Evolutionary conservation across 1,284 basidiomycete species (phyloP).

Genomic region (Apiotrichum laibachii): DNA sequence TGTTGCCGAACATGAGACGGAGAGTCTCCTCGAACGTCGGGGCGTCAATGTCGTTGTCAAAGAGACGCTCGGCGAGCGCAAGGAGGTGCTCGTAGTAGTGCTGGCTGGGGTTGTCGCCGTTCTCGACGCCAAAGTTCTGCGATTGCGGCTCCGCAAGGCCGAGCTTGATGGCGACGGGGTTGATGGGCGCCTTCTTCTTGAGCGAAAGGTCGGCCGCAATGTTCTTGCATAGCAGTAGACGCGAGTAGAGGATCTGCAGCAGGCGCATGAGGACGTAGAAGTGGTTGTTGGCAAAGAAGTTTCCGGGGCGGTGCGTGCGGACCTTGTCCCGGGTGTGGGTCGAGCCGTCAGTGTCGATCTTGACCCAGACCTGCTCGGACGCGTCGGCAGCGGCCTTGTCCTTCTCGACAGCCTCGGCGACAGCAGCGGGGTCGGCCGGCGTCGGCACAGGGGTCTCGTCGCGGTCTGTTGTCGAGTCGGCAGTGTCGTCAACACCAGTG

Average conservation of each 20-base stretch:
- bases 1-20: constrained; percentile 93
- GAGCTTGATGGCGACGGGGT: constrained; percentile 59
- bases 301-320: constrained; percentile 47
- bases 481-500: constrained; percentile 28
- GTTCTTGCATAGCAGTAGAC: constrained; percentile 75
- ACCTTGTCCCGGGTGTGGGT: constrained; percentile 13
- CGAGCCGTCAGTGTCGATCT: constrained; percentile 43
- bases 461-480: constrained; percentile 36
- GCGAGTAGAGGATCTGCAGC: constrained; percentile 79
- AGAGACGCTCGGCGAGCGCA: constrained; percentile 88
- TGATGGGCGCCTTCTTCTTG: constrained; percentile 53
- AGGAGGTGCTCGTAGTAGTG: constrained; percentile 86
- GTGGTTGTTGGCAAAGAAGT: constrained; percentile 88
- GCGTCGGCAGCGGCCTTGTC: constrained; percentile 38
- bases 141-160: constrained; percentile 61
- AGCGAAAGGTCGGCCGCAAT: constrained; percentile 57
- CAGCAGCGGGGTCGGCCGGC: constrained; percentile 43
- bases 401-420: constrained; percentile 50
- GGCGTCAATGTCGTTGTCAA: constrained; percentile 88
- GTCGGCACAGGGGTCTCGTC: constrained; percentile 39
- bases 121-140: constrained; percentile 50
- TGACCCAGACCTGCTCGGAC: constrained; percentile 54
- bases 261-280: constrained; percentile 87
- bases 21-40: constrained; percentile 89
- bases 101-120: constrained; percentile 55